A percentile compares a stretch with the other conserved stretches of the same genome.
Conservation (phyloP, 2,329 filamentous ascomycete genomes). For the Epichloe gansuensis region DNA sequence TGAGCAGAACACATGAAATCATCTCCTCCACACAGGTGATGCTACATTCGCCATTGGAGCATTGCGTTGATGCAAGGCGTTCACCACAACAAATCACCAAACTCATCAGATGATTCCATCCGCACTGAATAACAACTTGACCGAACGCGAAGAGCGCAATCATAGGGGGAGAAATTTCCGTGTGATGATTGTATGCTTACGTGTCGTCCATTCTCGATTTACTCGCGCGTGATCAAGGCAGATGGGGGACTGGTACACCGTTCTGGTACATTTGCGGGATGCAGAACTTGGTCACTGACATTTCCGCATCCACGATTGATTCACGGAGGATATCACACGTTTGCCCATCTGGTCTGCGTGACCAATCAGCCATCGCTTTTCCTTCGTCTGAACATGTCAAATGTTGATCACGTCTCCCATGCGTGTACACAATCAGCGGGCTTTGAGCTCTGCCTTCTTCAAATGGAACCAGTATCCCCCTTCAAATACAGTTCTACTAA, state of each 20-base stretch:
- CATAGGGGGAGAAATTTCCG: not conserved
- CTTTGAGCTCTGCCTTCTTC: not conserved
- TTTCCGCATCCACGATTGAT: not conserved
- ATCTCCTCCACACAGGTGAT: not conserved
- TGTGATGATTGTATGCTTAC: not conserved
- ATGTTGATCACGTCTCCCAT: not conserved
- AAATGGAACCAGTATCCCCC: not conserved
- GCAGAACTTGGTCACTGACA: not conserved
- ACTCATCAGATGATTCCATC: not conserved
- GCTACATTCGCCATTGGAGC: not conserved
- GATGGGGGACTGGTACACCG: not conserved
- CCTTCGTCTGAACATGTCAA: not conserved
- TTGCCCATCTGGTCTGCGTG: not conserved
- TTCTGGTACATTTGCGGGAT: not conserved
- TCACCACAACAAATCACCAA: not conserved
- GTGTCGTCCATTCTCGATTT: not conserved
- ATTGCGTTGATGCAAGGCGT: not conserved
- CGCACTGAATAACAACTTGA: not conserved
- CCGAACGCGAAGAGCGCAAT: not conserved
- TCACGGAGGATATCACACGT: not conserved
- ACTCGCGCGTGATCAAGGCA: not conserved
- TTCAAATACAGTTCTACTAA: not conserved
- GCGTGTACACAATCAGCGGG: not conserved
- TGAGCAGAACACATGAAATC: constrained; percentile 15
- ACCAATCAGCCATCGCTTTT: not conserved